A percentile compares a stretch with the other conserved stretches of the same genome.
phyloP scores from a whole-genome alignment of 306 rosid species.

The Begonia peltatifolia region DNA sequence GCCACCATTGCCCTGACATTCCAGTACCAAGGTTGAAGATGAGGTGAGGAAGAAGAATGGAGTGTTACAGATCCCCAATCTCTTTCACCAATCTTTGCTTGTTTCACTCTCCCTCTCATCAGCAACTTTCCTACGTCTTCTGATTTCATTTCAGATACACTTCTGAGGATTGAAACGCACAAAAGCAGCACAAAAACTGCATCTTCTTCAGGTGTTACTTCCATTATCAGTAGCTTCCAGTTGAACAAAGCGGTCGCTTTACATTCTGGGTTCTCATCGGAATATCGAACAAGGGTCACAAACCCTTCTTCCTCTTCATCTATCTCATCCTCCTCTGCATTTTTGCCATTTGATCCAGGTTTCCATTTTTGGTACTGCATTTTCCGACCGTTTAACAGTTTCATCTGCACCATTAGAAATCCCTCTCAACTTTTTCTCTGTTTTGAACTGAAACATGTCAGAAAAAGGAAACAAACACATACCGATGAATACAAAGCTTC shows the following conservation, averaged over 20 bases:
- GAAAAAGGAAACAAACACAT: conserved; percentile 8
- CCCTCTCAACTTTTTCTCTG: too few species aligned
- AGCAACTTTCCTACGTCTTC: conserved; percentile 62
- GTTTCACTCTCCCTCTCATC: conserved; percentile 63
- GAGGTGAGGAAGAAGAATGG: conserved; percentile 52
- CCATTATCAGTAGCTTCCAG: conserved; percentile 64
- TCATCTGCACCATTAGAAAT: conserved; percentile 32
- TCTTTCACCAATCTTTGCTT: conserved; percentile 42
- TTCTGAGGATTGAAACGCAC: conserved; percentile 57
- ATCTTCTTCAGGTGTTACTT: conserved; percentile 75
- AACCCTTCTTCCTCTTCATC: conserved; percentile 45
- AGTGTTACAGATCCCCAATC: conserved; percentile 81
- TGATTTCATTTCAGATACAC: conserved; percentile 61
- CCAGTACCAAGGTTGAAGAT: conserved; percentile 79
- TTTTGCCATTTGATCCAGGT: conserved; percentile 14
- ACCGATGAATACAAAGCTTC: conserved; percentile 48
- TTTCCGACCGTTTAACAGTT: conserved; percentile 61
- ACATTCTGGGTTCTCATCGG: conserved; percentile 58
- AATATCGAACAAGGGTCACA: conserved; percentile 51
- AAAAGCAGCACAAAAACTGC: conserved; percentile 58
- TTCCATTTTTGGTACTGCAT: conserved; percentile 44
- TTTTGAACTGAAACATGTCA: too few species aligned
- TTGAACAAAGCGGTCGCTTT: conserved; percentile 77
- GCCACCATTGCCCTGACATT: conserved; percentile 35
- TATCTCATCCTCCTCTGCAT: conserved; percentile 13